Evolutionary conservation across 2,329 filamentous ascomycete genomes (phyloP).

Genomic region (Emmonsiellopsis sp.): DNA sequence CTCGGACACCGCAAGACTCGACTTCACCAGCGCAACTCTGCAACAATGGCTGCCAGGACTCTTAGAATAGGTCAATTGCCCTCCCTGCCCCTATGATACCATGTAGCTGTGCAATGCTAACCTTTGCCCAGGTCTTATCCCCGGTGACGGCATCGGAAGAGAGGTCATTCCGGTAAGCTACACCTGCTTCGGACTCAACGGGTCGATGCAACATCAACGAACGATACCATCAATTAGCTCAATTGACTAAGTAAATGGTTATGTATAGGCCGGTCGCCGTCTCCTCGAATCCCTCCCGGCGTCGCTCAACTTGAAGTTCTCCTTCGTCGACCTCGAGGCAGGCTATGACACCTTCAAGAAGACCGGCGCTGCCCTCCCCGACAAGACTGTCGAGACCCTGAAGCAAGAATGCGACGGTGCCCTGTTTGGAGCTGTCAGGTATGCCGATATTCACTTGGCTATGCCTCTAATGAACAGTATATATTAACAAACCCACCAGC

Average conservation of each 20-base stretch:
- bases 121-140: slow-evolving; percentile 65
- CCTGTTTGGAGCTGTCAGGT: slow-evolving; percentile 87
- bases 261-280: slow-evolving; percentile 59
- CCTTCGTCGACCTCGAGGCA: slow-evolving; percentile 84
- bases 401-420: slow-evolving; percentile 89
- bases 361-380: slow-evolving; percentile 78
- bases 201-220: too few species aligned
- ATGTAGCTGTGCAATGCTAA: neutral
- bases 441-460: slow-evolving; percentile 8
- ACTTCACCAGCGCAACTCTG: neutral
- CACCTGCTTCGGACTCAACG: slow-evolving; percentile 1
- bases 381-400: slow-evolving; percentile 81
- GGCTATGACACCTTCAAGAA: slow-evolving; percentile 90
- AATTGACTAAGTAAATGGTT: slow-evolving; percentile 5
- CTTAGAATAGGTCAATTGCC: slow-evolving; percentile 55
- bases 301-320: slow-evolving; percentile 88
- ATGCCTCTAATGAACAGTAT: neutral
- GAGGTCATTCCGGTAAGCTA: slow-evolving; percentile 77
- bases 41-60: slow-evolving; percentile 51
- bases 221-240: neutral
- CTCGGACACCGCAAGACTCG: too few species aligned
- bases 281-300: slow-evolving; percentile 85
- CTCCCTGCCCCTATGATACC: neutral
- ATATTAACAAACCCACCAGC: slow-evolving; percentile 28
- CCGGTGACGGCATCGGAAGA: slow-evolving; percentile 94